phyloP scores from a whole-genome alignment of 352 stramenopile species.

The Globisporangium emineosum region DNA sequence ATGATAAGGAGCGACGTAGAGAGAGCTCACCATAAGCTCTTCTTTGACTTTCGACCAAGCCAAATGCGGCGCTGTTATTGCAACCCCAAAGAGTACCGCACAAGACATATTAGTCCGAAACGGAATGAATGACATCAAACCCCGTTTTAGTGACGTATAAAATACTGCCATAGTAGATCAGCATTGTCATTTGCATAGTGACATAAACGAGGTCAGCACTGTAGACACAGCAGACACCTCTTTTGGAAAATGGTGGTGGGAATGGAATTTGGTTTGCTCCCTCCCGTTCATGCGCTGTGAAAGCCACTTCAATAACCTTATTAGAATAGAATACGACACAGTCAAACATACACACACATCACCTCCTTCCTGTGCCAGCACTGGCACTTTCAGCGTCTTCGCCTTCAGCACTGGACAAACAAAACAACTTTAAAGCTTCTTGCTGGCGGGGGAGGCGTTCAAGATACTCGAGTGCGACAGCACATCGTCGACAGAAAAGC shows the following conservation, averaged over 20 bases:
- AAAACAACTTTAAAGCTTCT: constrained; percentile 6
- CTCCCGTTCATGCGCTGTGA: neutral
- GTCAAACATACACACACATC: neutral
- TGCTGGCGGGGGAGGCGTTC: neutral
- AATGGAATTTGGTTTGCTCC: neutral
- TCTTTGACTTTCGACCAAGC: neutral
- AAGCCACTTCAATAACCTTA: constrained; percentile 4
- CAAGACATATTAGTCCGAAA: neutral
- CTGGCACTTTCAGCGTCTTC: neutral
- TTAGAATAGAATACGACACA: constrained; percentile 2
- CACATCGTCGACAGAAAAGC: constrained; percentile 56
- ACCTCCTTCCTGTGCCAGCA: neutral
- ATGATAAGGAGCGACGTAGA: neutral
- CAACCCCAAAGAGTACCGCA: neutral
- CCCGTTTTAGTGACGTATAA: neutral
- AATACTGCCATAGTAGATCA: no score
- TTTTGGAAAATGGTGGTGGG: neutral
- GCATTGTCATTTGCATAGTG: no score
- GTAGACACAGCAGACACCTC: no score
- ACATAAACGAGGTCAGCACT: neutral
- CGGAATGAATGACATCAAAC: neutral
- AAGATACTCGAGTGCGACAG: constrained; percentile 28
- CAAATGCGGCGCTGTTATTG: neutral
- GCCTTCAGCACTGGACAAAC: neutral
- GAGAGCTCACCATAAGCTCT: neutral